Percentiles rank a stretch among this genome's conserved stretches.
Conservation (phyloP, 331 rosid species). For the Quercus lobata region DNA sequence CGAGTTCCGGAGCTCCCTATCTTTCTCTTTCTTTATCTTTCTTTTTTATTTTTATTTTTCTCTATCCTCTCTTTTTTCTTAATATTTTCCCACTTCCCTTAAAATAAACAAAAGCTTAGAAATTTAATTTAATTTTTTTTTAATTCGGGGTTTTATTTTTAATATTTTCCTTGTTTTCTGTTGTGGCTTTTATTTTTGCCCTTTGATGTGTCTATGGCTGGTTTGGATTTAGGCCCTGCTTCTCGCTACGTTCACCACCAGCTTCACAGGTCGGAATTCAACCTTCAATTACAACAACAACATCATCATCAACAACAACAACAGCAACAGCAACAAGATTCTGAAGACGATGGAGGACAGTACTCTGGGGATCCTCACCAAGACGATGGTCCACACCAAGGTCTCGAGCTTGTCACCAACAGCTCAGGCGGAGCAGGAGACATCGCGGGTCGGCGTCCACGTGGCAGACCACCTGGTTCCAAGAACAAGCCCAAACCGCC, state of each 20-base stretch:
- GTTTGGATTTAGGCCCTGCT: conserved; percentile 77
- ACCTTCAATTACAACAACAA: conserved; percentile 38
- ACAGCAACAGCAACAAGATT: conserved; percentile 32
- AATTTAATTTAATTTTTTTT: conserved; percentile 25
- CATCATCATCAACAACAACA: conserved; percentile 16
- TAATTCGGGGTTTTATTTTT: conserved; percentile 9
- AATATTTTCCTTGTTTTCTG: conserved; percentile 63
- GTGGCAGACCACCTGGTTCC: conserved; percentile 81
- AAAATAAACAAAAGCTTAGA: conserved; percentile 41
- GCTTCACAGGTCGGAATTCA: conserved; percentile 55
- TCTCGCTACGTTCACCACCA: conserved; percentile 64
- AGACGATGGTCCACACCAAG: conserved; percentile 48
- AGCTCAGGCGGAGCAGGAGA: conserved; percentile 32
- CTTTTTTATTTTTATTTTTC: not conserved
- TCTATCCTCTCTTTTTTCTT: not conserved
- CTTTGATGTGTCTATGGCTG: conserved; percentile 76
- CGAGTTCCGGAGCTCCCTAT: conserved; percentile 9
- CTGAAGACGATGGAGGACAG: conserved; percentile 34
- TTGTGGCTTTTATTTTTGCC: conserved; percentile 35
- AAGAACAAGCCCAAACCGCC: conserved; percentile 82
- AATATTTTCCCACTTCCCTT: conserved; percentile 28
- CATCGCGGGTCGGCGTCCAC: conserved; percentile 53
- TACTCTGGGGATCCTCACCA: conserved; percentile 15
- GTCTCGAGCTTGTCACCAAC: conserved; percentile 40
- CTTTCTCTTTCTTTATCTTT: not conserved